These are phyloP conservation scores for Sesbania bispinosa DNA, from an alignment of 306 rosid genomes.

Conservation along the genomic window DNA sequence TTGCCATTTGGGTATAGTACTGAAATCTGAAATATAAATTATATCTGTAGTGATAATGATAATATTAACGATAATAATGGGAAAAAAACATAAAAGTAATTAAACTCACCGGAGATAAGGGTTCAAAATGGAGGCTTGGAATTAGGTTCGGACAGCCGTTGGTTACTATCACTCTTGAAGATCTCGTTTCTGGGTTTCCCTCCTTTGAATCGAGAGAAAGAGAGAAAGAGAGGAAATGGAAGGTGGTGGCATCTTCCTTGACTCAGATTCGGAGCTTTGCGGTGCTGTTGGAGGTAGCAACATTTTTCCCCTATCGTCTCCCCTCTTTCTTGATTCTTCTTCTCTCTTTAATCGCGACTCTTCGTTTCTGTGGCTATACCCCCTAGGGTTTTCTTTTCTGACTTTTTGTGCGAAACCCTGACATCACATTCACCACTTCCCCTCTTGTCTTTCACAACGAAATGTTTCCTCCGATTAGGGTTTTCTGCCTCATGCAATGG, in stretches of 20 bases:
- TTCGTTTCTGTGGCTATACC: neutral
- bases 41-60: no score
- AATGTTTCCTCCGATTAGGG: neutral
- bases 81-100: neutral
- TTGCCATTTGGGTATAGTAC: no score
- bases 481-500: neutral
- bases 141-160: slow-evolving; percentile 55
- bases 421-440: neutral
- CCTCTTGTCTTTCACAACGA: neutral
- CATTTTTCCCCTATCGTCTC: slow-evolving; percentile 13
- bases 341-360: neutral
- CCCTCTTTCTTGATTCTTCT: neutral
- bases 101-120: neutral
- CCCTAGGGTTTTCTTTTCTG: neutral
- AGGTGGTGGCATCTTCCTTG: slow-evolving; percentile 11
- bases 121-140: slow-evolving; percentile 44
- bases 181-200: slow-evolving; percentile 28
- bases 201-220: neutral
- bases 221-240: slow-evolving; percentile 43
- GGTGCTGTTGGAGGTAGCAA: slow-evolving; percentile 31
- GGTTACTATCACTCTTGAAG: neutral
- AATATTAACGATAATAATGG: neutral
- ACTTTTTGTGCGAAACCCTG: neutral
- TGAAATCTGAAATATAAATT: no score
- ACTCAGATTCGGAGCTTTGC: slow-evolving; percentile 31